These are phyloP conservation scores for Phaffia tasmanica DNA, from an alignment of 768 basidiomycete species.

Conservation along the genomic window DNA sequence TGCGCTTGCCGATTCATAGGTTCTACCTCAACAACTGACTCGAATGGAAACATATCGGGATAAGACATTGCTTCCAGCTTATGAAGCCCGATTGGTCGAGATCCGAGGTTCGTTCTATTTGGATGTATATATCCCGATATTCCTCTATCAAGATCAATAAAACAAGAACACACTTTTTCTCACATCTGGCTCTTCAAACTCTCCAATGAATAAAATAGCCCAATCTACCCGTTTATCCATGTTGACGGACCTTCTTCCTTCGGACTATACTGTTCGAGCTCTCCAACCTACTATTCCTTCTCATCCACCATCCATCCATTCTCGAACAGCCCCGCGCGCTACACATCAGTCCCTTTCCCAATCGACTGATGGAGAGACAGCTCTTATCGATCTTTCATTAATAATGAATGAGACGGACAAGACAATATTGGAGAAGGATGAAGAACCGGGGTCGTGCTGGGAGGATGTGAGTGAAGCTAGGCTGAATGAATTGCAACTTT, in stretches of 20 bases:
- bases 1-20: neutral
- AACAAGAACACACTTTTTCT: neutral
- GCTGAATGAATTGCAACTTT: constrained; percentile 69
- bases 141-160: no score
- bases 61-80: constrained; percentile 10
- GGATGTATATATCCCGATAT: no score
- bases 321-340: neutral
- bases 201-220: neutral
- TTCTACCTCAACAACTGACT: constrained; percentile 1
- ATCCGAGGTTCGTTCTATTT: constrained; percentile 10
- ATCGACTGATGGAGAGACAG: neutral
- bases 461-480: constrained; percentile 66
- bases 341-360: neutral
- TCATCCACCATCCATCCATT: neutral
- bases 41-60: constrained; percentile 14
- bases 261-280: neutral
- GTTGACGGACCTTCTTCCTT: constrained; percentile 8
- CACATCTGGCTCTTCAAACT: neutral
- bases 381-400: neutral
- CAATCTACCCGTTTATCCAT: constrained; percentile 4
- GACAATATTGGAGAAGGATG: neutral
- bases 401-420: neutral
- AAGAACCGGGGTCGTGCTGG: neutral
- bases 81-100: neutral
- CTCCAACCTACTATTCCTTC: constrained; percentile 2